Percentiles rank a stretch among this genome's conserved stretches.
Conservation (phyloP, 2,329 filamentous ascomycete genomes). For the Fusarium sp. region DNA sequence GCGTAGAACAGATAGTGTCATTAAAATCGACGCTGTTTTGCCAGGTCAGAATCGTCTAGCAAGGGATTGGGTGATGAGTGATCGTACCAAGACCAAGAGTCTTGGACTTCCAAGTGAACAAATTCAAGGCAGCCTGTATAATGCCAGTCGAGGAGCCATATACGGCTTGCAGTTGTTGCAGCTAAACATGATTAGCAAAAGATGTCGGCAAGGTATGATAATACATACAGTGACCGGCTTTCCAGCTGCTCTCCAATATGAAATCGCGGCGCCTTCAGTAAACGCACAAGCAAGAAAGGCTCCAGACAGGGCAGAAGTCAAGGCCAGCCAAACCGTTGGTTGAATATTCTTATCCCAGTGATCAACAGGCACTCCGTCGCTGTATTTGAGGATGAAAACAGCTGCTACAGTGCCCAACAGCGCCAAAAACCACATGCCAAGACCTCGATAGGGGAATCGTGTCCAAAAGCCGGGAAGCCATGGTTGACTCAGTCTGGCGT, state of each 20-base stretch:
- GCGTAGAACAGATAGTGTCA: constrained; percentile 40
- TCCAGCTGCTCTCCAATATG: constrained; percentile 38
- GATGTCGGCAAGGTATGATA: rapidly evolving
- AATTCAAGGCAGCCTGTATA: constrained; percentile 28
- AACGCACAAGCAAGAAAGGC: constrained; percentile 40
- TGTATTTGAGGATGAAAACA: constrained; percentile 31
- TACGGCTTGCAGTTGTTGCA: constrained; percentile 37
- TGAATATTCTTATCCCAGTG: constrained; percentile 39
- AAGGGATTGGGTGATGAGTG: no score
- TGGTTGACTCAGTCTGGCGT: constrained; percentile 33
- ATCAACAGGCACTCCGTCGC: constrained; percentile 35
- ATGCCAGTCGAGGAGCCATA: constrained; percentile 41
- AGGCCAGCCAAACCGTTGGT: constrained; percentile 40
- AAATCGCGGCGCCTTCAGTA: constrained; percentile 39
- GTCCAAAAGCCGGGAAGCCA: constrained; percentile 42
- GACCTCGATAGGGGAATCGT: constrained; percentile 31
- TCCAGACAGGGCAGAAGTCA: constrained; percentile 39
- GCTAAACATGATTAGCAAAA: not conserved
- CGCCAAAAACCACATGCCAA: constrained; percentile 36
- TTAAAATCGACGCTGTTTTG: constrained; percentile 29
- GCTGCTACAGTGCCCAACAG: constrained; percentile 32
- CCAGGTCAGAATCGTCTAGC: not conserved
- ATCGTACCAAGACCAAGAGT: constrained; percentile 34
- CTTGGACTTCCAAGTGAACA: constrained; percentile 36
- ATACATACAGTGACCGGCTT: constrained; percentile 36